Conservation (phyloP, 345 rosid species). For the Populus deltoides region DNA sequence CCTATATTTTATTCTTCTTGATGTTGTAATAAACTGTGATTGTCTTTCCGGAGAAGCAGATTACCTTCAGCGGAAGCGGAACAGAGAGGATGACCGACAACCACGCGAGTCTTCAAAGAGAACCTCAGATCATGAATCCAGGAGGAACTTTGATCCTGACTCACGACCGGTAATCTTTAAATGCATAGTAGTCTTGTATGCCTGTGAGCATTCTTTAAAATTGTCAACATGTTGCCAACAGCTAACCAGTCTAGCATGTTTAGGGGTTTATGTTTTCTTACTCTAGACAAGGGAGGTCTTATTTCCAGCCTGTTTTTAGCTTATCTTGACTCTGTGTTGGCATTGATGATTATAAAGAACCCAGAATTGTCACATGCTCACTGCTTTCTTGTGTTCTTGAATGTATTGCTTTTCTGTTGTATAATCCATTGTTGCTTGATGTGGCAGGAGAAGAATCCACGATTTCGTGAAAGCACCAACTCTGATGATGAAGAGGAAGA, state of each 20-base stretch:
- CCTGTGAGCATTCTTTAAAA: neutral
- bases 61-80: slow-evolving; percentile 61
- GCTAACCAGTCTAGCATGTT: neutral
- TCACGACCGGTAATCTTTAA: slow-evolving; percentile 56
- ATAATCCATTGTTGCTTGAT: neutral
- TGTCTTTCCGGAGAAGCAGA: slow-evolving; percentile 39
- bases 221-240: neutral
- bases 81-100: slow-evolving; percentile 82
- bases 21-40: neutral
- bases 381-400: neutral
- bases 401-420: neutral
- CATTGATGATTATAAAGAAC: neutral
- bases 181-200: neutral
- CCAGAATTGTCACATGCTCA: neutral
- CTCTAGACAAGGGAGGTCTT: neutral
- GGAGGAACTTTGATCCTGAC: slow-evolving; percentile 60
- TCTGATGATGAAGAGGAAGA: slow-evolving; percentile 96
- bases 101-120: slow-evolving; percentile 64
- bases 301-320: neutral
- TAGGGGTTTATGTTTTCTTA: neutral
- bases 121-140: slow-evolving; percentile 56
- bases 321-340: neutral
- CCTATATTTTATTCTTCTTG: neutral
- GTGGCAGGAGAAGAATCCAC: slow-evolving; percentile 91
- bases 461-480: slow-evolving; percentile 93